Percentiles rank a stretch among this genome's conserved stretches.
Conservation (phyloP, 495 filamentous ascomycete genomes). For the Aspergillus sclerotioniger region DNA sequence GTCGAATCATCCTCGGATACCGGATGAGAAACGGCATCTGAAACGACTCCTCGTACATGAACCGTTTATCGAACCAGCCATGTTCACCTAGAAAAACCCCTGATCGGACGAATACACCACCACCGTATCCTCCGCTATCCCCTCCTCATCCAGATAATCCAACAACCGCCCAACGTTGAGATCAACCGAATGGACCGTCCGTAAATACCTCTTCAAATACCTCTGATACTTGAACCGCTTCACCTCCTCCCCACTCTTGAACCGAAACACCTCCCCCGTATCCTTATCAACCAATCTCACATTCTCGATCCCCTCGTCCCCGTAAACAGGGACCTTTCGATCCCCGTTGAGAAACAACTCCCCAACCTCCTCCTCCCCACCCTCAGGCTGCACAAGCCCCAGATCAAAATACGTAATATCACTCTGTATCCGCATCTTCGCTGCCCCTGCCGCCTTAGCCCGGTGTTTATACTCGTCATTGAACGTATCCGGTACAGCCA, state of each 20-base stretch:
- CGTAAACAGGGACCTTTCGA: slow-evolving; percentile 34
- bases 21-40: slow-evolving; percentile 47
- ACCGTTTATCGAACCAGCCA: slow-evolving; percentile 49
- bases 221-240: slow-evolving; percentile 48
- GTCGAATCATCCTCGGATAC: slow-evolving; percentile 33
- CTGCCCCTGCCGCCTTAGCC: slow-evolving; percentile 36
- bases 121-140: slow-evolving; percentile 36
- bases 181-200: slow-evolving; percentile 43
- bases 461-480: slow-evolving; percentile 46
- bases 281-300: slow-evolving; percentile 41
- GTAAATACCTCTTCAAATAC: slow-evolving; percentile 48
- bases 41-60: slow-evolving; percentile 49
- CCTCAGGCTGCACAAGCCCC: slow-evolving; percentile 43
- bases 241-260: slow-evolving; percentile 32
- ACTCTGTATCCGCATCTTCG: slow-evolving; percentile 42
- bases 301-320: slow-evolving; percentile 17
- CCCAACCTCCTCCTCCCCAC: slow-evolving; percentile 27
- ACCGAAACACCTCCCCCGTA: slow-evolving; percentile 31
- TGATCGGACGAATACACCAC: slow-evolving; percentile 46
- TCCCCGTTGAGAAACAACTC: slow-evolving; percentile 26
- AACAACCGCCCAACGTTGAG: slow-evolving; percentile 43
- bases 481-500: slow-evolving; percentile 41
- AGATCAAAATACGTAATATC: slow-evolving; percentile 44
- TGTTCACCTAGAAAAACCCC: slow-evolving; percentile 50
- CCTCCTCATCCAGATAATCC: slow-evolving; percentile 34